Evolutionary conservation across 768 basidiomycete species (phyloP), one percentile per base, ranked within the genome.

Genomic region (Clavaria fumosa): DNA sequence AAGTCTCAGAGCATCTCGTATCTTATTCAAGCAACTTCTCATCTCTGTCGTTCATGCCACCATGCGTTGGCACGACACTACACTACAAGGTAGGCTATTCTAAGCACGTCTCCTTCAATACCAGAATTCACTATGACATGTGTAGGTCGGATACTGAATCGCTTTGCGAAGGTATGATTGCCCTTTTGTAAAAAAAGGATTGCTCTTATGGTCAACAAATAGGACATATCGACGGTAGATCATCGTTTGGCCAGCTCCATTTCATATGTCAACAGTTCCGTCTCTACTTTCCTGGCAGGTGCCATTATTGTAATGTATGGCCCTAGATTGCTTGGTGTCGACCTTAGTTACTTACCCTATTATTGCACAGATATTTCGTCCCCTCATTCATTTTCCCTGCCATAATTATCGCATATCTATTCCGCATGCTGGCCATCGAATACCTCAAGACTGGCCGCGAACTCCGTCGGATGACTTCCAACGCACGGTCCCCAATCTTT

Each of bases 201-300:
- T 38, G n/a, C n/a, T n/a, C n/a, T n/a, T n/a, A n/a, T n/a, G n/a
- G n/a, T n/a, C n/a, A 34, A 10, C 14, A n/a, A 43, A 21, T 34
- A 78, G 61, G 86, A 93, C 49, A 68, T 91, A 24, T 86, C 89
- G 54, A 88, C 83, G 0, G 80, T 93, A 14, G 90, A 93, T 50
- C 65, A 66, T 0, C 76, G 73, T 3, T 59, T 86, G 22, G 73
- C 78, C 0, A 53, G 67, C 7, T 74, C 79, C 1, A 58, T 88
- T 19, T 75, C 83, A 46, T 67, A 72, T 1, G 82, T 91, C 34
- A 84, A 86, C 49, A 67, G 72, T 0, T 84, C 80, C 1, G 54
- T 86, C 31, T 84, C 83, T 0, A 70, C 69, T 27, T 80, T 91
- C 53, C 68, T 79, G 23, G 78, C 79, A 9, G 75, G 86, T 1